Conservation (phyloP, 306 rosid species). For the Cucurbita pepo region DNA sequence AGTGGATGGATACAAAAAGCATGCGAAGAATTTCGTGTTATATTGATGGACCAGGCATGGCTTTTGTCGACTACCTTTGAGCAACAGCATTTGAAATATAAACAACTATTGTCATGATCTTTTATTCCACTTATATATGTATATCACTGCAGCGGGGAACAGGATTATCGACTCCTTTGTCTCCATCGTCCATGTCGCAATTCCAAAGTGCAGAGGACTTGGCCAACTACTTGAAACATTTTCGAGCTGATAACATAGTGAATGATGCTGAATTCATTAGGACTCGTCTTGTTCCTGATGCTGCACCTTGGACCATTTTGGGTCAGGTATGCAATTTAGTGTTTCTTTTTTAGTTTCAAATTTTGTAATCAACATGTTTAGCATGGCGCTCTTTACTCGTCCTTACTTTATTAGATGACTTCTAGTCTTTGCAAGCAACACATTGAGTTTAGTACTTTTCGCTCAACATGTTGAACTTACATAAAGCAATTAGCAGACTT, state of each 20-base stretch:
- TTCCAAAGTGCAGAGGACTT: slow-evolving; percentile 48
- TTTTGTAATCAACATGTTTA: slow-evolving; percentile 6
- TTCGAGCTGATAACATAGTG: slow-evolving; percentile 88
- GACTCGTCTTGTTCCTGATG: slow-evolving; percentile 65
- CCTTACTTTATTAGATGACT: no score
- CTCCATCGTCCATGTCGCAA: slow-evolving; percentile 72
- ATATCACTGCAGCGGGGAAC: slow-evolving; percentile 76
- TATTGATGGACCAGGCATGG: slow-evolving; percentile 91
- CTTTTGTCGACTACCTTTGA: slow-evolving; percentile 7
- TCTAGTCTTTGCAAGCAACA: slow-evolving; percentile 3
- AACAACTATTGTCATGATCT: slow-evolving; percentile 1
- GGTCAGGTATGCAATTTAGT: slow-evolving; percentile 57
- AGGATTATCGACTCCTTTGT: slow-evolving; percentile 86
- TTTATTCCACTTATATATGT: slow-evolving; percentile 2
- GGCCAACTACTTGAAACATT: slow-evolving; percentile 51
- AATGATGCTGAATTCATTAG: slow-evolving; percentile 88
- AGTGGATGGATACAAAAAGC: slow-evolving; percentile 86
- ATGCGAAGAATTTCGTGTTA: slow-evolving; percentile 67
- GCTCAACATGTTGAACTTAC: background rate
- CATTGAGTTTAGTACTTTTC: background rate
- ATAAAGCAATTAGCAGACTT: background rate
- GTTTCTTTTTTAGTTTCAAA: slow-evolving; percentile 6
- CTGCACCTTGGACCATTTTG: slow-evolving; percentile 74
- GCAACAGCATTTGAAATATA: background rate
- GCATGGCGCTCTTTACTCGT: background rate